These are phyloP conservation scores for Zygoascus sp. DNA, from an alignment of 1,139 yeast species.

Conservation along the genomic window DNA sequence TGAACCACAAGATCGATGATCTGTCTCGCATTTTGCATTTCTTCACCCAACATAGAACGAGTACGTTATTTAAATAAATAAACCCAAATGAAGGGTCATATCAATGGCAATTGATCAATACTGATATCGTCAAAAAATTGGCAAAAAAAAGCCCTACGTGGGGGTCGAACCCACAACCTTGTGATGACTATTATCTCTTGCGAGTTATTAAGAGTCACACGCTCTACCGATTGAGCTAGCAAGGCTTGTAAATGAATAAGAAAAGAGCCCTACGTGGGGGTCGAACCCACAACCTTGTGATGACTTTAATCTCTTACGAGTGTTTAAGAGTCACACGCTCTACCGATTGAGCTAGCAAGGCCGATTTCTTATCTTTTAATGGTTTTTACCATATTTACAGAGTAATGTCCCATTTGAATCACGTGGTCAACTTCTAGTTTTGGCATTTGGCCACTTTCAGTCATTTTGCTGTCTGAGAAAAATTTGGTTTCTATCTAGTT, in stretches of 20 bases:
- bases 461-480: too few relatives aligned
- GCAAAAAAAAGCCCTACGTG: constrained; percentile 21
- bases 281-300: constrained; percentile 27
- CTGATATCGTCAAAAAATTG: too few relatives aligned
- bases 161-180: constrained; percentile 27
- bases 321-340: constrained; percentile 25
- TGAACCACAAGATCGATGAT: too few relatives aligned
- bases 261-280: constrained; percentile 24
- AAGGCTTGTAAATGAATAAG: constrained; percentile 6
- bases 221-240: constrained; percentile 28
- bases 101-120: too few relatives aligned
- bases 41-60: not conserved
- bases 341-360: constrained; percentile 26
- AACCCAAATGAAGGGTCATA: not conserved
- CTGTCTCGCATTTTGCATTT: too few relatives aligned
- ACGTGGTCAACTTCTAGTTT: too few relatives aligned
- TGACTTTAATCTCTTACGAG: constrained; percentile 18
- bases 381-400: too few relatives aligned
- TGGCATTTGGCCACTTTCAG: too few relatives aligned
- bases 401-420: too few relatives aligned
- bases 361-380: not conserved
- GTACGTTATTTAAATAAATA: not conserved
- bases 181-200: constrained; percentile 21
- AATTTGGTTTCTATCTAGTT: too few relatives aligned
- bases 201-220: constrained; percentile 22